Conservation (phyloP, 768 basidiomycete genomes). For the Daedalea quercina region DNA sequence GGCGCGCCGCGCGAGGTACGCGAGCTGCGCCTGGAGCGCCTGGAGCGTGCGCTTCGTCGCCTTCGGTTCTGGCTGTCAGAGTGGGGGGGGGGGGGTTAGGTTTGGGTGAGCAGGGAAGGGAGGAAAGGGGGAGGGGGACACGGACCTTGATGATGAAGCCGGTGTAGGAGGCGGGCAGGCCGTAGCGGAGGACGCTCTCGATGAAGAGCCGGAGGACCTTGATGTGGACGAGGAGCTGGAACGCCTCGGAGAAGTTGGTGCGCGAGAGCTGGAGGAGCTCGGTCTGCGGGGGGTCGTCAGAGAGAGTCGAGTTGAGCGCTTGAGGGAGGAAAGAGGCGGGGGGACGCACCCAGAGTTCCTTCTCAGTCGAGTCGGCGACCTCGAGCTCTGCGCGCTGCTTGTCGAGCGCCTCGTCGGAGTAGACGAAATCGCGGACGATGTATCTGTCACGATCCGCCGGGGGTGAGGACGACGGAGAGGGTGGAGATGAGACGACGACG, state of each 20-base stretch:
- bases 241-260: slow-evolving; percentile 96
- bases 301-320: not conserved
- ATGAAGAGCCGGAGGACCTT: slow-evolving; percentile 89
- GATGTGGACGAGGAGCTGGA: slow-evolving; percentile 89
- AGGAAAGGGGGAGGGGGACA: not conserved
- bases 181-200: slow-evolving; percentile 93
- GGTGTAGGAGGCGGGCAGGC: slow-evolving; percentile 85
- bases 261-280: slow-evolving; percentile 86
- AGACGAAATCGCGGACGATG: slow-evolving; percentile 91
- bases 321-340: not conserved
- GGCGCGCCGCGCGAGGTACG: slow-evolving; percentile 69
- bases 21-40: slow-evolving; percentile 68
- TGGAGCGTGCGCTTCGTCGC: slow-evolving; percentile 72
- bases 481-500: not conserved
- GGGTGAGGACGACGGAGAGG: not conserved
- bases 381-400: slow-evolving; percentile 81
- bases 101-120: not conserved
- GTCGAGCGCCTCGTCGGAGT: slow-evolving; percentile 71
- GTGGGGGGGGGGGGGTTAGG: not conserved
- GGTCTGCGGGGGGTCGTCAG: slow-evolving; percentile 42
- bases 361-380: slow-evolving; percentile 79
- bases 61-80: slow-evolving; percentile 76
- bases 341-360: slow-evolving; percentile 89
- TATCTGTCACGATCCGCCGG: slow-evolving; percentile 57
- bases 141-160: slow-evolving; percentile 76